phyloP scores from a whole-genome alignment of 2,329 filamentous ascomycete genomes.

The Fusarium sp. region DNA sequence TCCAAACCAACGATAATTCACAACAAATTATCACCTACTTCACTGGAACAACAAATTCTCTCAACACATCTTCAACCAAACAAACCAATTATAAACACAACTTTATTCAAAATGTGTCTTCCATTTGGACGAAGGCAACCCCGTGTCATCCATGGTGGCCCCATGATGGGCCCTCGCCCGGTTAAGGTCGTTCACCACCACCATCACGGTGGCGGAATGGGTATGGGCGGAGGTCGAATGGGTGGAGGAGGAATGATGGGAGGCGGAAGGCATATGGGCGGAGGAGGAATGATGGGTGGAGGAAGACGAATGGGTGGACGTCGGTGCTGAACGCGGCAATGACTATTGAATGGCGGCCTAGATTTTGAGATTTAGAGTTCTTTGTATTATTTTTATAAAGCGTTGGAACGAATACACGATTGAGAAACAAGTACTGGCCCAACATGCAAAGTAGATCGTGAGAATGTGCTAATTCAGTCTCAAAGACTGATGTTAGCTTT shows the following conservation, averaged over 20 bases:
- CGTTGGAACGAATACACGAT: not conserved
- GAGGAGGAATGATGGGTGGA: conserved; percentile 4
- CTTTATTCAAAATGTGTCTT: conserved; percentile 6
- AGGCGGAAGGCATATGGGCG: not conserved
- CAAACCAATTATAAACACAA: not conserved
- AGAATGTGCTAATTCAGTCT: no score
- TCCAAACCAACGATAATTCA: not conserved
- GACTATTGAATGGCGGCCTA: not conserved
- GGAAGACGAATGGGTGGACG: conserved; percentile 13
- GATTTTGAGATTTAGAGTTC: not conserved
- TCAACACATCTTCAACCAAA: not conserved
- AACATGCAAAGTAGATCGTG: no score
- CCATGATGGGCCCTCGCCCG: conserved; percentile 18
- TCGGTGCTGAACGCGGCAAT: not conserved
- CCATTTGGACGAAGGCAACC: conserved; percentile 8
- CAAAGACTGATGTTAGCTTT: no score
- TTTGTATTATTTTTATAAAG: not conserved
- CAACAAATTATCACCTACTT: not conserved
- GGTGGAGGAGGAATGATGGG: conserved; percentile 19
- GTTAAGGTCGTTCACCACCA: conserved; percentile 18
- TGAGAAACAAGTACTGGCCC: not conserved
- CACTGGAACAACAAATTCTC: not conserved
- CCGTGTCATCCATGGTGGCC: not conserved
- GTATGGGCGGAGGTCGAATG: conserved; percentile 12
- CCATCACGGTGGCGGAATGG: not conserved